Evolutionary conservation across 2,329 filamentous ascomycete species (phyloP), one percentile per base, ranked within the genome.

Genomic region (Arthrinium phaeospermum): DNA sequence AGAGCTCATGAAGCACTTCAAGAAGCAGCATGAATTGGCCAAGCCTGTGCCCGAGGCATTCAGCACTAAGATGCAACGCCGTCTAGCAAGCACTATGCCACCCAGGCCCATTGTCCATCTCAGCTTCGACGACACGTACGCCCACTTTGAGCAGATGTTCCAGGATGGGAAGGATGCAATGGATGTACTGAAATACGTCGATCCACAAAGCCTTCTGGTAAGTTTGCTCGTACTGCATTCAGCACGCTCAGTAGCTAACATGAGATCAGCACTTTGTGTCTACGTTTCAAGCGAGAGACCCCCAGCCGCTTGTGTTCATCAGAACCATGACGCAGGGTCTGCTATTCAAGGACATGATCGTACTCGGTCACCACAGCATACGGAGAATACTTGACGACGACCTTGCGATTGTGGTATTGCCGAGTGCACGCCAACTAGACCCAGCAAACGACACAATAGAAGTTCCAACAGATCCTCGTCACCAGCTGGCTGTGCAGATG

Each of bases 41-140:
- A 90, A 87, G 69, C 82, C 89, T 0, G 90, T 97, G 0, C 88
- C 91, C 0, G 91, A 91, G n/a, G 91, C 95, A 0, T 98, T 98
- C 81, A 98, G 94, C 77, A 90, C 91, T 34, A 97, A 98, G 79
- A 88, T 98, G 49, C 96, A 99, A 80, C 90, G 95, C n/a, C 93
- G 93, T 74, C 86, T 99, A 45, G 95, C 96, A 0, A 98, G 95
- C 76, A 98, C 95, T 0, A 95, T 98, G 77, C 96, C 96, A 4
- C 96, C 96, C 10, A 90, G 96, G 12, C 95, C 96, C 0, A 96
- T 98, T 77, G 93, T 98, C 14, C 88, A 94, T 70, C 85, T 95
- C 3, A 90, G 89, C 37, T 92, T 94, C 76, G 89, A 91, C 19
- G 91, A 94, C 77, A 93, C 95, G 0, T 89, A 92, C 74, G 83